phyloP scores from a whole-genome alignment of 345 rosid genomes.

The Turnera subulata region DNA sequence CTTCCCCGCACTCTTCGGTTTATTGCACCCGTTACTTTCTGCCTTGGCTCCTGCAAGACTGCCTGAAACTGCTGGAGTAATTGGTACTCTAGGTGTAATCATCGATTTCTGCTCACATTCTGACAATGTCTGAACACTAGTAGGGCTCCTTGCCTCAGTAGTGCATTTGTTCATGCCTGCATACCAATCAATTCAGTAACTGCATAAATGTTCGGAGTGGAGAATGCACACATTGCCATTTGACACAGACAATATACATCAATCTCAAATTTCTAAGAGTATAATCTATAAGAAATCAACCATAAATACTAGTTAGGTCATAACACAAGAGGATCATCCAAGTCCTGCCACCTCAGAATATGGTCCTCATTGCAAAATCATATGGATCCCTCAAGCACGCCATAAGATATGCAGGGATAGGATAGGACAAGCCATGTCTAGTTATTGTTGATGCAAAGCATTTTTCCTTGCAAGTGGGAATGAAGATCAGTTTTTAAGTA shows the following conservation, averaged over 20 bases:
- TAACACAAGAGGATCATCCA: too few relatives aligned
- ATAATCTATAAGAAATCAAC: too few relatives aligned
- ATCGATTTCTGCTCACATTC: slow-evolving; percentile 26
- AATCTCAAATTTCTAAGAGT: too few relatives aligned
- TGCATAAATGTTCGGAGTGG: neutral
- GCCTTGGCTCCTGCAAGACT: neutral
- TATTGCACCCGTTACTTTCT: slow-evolving; percentile 5
- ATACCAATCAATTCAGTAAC: slow-evolving; percentile 8
- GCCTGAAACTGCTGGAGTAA: slow-evolving; percentile 10
- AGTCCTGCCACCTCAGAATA: too few relatives aligned
- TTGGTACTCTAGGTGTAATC: slow-evolving; percentile 3
- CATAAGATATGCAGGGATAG: too few relatives aligned
- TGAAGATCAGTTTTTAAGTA: too few relatives aligned
- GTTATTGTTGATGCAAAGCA: too few relatives aligned
- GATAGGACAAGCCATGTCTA: too few relatives aligned
- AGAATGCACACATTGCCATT: neutral
- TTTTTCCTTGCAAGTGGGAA: too few relatives aligned
- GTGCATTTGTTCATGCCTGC: slow-evolving; percentile 40
- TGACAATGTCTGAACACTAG: slow-evolving; percentile 27
- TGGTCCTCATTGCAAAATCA: too few relatives aligned
- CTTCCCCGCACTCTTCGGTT: neutral
- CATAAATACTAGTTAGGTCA: too few relatives aligned
- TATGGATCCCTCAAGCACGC: too few relatives aligned
- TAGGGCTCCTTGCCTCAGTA: slow-evolving; percentile 48
- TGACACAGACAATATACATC: neutral